Evolutionary conservation across 305 asterid genomes (phyloP).

Genomic region (Vinca major): DNA sequence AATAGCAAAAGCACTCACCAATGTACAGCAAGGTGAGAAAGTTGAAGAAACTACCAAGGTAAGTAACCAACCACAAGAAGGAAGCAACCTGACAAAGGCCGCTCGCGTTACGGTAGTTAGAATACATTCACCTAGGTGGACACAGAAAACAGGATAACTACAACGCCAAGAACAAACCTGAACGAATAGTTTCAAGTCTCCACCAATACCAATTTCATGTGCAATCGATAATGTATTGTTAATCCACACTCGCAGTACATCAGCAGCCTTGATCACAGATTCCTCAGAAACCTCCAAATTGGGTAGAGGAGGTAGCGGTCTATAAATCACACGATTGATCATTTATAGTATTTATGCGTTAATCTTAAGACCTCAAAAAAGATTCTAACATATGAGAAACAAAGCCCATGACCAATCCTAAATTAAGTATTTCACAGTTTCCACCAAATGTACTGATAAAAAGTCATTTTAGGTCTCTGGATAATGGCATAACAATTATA

Average conservation of each 20-base stretch:
- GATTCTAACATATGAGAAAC: background rate
- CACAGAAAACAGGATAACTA: slow-evolving; percentile 2
- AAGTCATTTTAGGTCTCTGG: background rate
- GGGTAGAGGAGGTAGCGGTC: slow-evolving; percentile 89
- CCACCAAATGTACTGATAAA: background rate
- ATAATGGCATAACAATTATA: background rate
- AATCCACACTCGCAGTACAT: slow-evolving; percentile 54
- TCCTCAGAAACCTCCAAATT: slow-evolving; percentile 71
- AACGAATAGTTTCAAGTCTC: slow-evolving; percentile 51
- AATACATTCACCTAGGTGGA: slow-evolving; percentile 12
- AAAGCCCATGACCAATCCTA: background rate
- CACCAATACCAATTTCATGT: slow-evolving; percentile 65
- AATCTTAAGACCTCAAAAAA: background rate
- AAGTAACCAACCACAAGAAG: slow-evolving; percentile 53
- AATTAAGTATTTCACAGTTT: background rate
- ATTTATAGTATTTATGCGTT: slow-evolving; percentile 1
- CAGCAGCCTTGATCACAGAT: slow-evolving; percentile 54
- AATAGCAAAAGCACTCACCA: slow-evolving; percentile 37
- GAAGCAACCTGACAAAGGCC: slow-evolving; percentile 49
- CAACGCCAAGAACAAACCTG: slow-evolving; percentile 36
- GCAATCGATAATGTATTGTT: slow-evolving; percentile 52
- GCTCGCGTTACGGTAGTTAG: background rate
- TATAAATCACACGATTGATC: slow-evolving; percentile 24
- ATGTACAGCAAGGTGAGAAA: slow-evolving; percentile 66
- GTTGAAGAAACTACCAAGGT: slow-evolving; percentile 63